Evolutionary conservation across 192 early-diverging fungal species (phyloP), one percentile per base, ranked within the genome.

Genomic region (Coemansia brasiliensis): DNA sequence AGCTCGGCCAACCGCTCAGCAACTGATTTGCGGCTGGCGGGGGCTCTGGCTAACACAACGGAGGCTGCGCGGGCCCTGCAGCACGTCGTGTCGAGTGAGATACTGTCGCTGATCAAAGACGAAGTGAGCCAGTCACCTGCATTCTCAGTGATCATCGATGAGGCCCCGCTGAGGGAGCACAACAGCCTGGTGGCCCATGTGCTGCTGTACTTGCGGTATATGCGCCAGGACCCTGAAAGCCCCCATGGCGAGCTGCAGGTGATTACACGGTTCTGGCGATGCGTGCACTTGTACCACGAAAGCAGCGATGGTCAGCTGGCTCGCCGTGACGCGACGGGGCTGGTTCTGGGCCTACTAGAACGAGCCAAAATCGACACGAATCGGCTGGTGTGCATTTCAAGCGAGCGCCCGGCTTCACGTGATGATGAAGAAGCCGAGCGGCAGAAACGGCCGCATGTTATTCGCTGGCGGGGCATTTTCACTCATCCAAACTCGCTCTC

Each of bases 1-100:
- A 44, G 43, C 4, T 22, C 9, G 4, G 37, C 53, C 46, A 41
- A 44, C 10, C 35, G 52, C 38, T 18, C 37, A 2, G 53, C 54
- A 16, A 38, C 58, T 1, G 61, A 63, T 39, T 18, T 77, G 44
- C 52, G 68, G 20, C 48, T 77, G 41, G 74, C 74, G 1, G 74
- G 74, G 5, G 63, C 74, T 0, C 39, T 54, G 7, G 12, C 56
- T 6, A 48, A 62, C 37, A 48, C 59, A 26, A 67, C 60, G 5
- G 67, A 67, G 39, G 67, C 74, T 0, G 74, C 74, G 18, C 63
- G 67, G 11, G 48, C 53, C 3, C 52, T 77, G 67, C 74, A 77
- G 60, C 74, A 77, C 40, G 74, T 77, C 10, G 74, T 77, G 21
- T 77, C 74, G n/a, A 77, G 74, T 42, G 74, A 77, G 59, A 66